phyloP scores from a whole-genome alignment of 768 basidiomycete species.

The Cyathus striatus region DNA sequence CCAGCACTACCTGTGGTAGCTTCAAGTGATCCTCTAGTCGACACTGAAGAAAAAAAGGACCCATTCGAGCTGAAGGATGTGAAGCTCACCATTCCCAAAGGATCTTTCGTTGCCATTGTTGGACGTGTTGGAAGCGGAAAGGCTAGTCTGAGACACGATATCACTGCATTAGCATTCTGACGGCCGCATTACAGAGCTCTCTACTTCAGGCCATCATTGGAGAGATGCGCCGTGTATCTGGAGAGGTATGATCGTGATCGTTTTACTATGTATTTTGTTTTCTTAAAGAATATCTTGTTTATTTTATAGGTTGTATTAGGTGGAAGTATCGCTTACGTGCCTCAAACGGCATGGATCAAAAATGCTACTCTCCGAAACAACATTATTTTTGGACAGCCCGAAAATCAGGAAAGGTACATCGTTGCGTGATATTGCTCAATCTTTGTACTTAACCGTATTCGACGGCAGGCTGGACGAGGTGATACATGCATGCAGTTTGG shows the following conservation, averaged over 20 bases:
- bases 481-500: conserved; percentile 61
- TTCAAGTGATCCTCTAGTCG: conserved; percentile 10
- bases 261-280: not conserved
- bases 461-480: conserved; percentile 45
- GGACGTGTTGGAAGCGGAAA: conserved; percentile 75
- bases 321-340: conserved; percentile 52
- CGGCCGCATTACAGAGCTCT: conserved; percentile 35
- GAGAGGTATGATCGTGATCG: conserved; percentile 33
- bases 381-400: conserved; percentile 65
- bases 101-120: conserved; percentile 68
- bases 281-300: not conserved
- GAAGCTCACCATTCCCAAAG: conserved; percentile 40
- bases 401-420: conserved; percentile 48
- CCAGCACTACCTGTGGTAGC: conserved; percentile 6
- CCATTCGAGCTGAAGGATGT: conserved; percentile 49
- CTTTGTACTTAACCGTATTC: not conserved
- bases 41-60: conserved; percentile 25
- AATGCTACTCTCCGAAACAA: conserved; percentile 72
- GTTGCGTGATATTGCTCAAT: not conserved
- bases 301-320: conserved; percentile 40
- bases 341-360: conserved; percentile 60
- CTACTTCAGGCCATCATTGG: conserved; percentile 53
- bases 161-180: not conserved
- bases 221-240: conserved; percentile 61
- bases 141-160: conserved; percentile 20